Evolutionary conservation across 148 eudicot genomes (phyloP).

Genomic region (Pouteria glomerata): DNA sequence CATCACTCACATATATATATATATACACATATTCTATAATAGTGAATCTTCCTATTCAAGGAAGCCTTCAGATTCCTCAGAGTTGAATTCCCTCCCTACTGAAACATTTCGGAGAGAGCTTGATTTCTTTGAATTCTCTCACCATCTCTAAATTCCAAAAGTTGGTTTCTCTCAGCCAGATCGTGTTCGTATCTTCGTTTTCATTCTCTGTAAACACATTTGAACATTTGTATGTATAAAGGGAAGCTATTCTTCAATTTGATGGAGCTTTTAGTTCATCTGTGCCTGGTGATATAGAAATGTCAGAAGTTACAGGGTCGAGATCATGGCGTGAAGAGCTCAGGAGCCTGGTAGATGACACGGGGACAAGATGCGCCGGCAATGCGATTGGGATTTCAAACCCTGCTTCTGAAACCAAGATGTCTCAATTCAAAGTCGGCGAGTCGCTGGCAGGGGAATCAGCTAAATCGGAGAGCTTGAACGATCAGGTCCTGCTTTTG

Average conservation of each 20-base stretch:
- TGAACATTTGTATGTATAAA: not conserved
- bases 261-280: slow-evolving; percentile 9
- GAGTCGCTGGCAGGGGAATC: slow-evolving; percentile 26
- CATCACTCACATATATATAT: too few species aligned
- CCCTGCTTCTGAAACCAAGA: slow-evolving; percentile 27
- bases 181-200: not conserved
- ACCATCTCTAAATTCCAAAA: not conserved
- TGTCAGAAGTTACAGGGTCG: slow-evolving; percentile 45
- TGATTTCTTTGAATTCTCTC: slow-evolving; percentile 8
- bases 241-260: not conserved
- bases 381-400: slow-evolving; percentile 25
- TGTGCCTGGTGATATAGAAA: slow-evolving; percentile 10
- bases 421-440: slow-evolving; percentile 19
- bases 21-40: not conserved
- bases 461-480: slow-evolving; percentile 54
- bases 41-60: slow-evolving; percentile 28
- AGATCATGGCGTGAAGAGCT: slow-evolving; percentile 82
- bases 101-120: not conserved
- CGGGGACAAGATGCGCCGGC: slow-evolving; percentile 44
- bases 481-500: slow-evolving; percentile 58
- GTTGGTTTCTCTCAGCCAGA: not conserved
- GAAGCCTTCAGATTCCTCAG: not conserved
- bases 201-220: not conserved
- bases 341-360: slow-evolving; percentile 58
- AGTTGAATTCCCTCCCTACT: not conserved